Evolutionary conservation across 139 green algal species (phyloP).

Genomic region (Closterium sp.): DNA sequence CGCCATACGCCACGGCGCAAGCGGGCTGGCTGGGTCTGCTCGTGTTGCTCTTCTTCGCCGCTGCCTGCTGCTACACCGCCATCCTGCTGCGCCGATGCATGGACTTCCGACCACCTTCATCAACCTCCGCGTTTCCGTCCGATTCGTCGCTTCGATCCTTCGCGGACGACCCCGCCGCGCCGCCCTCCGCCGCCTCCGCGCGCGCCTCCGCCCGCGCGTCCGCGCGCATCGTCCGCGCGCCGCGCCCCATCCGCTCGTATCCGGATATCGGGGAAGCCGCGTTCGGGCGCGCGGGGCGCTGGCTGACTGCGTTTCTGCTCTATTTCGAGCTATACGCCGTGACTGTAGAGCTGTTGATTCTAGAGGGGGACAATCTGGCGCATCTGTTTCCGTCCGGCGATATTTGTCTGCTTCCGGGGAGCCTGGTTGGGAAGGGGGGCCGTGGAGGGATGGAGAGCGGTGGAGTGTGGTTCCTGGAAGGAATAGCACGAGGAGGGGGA

Average conservation of each 20-base stretch:
- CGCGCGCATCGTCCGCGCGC: conserved; percentile 5
- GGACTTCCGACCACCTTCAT: background rate
- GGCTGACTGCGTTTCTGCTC: conserved; percentile 19
- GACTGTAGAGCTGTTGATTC: conserved; percentile 45
- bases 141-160: background rate
- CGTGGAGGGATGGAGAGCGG: background rate
- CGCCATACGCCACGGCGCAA: conserved; percentile 34
- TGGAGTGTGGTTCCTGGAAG: background rate
- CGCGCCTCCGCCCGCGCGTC: conserved; percentile 36
- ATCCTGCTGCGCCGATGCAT: conserved; percentile 43
- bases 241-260: conserved; percentile 30
- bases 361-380: conserved; percentile 48
- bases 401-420: background rate
- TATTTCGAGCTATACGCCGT: conserved; percentile 41
- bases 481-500: background rate
- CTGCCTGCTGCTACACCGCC: conserved; percentile 40
- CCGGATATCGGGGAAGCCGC: conserved; percentile 45
- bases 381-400: conserved; percentile 15
- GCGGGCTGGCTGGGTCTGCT: conserved; percentile 34
- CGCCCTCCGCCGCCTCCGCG: conserved; percentile 27
- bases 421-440: background rate
- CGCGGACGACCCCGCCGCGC: conserved; percentile 13
- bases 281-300: conserved; percentile 32
- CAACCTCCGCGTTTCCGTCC: no score
- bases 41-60: conserved; percentile 38